phyloP scores from a whole-genome alignment of 2,329 filamentous ascomycete species.

The Fonsecaea erecta region DNA sequence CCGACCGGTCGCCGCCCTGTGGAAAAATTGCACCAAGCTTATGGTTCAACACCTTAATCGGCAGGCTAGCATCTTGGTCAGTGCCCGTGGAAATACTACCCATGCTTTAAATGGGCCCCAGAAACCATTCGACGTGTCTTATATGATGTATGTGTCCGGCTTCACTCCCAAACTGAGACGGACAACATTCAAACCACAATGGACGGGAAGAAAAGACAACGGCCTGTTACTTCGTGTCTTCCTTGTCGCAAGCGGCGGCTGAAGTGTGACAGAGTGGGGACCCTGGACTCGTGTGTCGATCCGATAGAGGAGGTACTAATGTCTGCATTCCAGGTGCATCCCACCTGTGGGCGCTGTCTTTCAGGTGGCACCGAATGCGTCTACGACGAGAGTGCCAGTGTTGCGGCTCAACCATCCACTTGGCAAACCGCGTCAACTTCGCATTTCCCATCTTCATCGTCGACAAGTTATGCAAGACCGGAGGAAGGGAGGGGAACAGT shows the following conservation, averaged over 20 bases:
- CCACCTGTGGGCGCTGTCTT: conserved; percentile 24
- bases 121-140: neutral
- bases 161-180: neutral
- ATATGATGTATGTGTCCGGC: neutral
- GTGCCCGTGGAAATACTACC: neutral
- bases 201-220: conserved; percentile 23
- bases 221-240: conserved; percentile 31
- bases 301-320: conserved; percentile 13
- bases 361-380: conserved; percentile 18
- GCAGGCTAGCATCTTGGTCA: neutral
- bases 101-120: neutral
- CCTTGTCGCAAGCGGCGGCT: conserved; percentile 28
- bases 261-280: conserved; percentile 26
- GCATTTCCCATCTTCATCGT: neutral
- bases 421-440: conserved; percentile 5
- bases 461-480: conserved; percentile 8
- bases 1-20: neutral
- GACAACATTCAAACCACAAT: conserved; percentile 11
- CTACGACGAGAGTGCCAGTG: conserved; percentile 27
- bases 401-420: neutral
- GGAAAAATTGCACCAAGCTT: neutral
- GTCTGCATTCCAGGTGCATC: conserved; percentile 17
- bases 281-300: neutral
- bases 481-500: conserved; percentile 2
- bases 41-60: neutral